A percentile compares a stretch with the other conserved stretches of the same genome.
These are phyloP conservation scores for Zizania latifolia DNA, from an alignment of 176 grass and related monocot genomes.

Conservation along the genomic window DNA sequence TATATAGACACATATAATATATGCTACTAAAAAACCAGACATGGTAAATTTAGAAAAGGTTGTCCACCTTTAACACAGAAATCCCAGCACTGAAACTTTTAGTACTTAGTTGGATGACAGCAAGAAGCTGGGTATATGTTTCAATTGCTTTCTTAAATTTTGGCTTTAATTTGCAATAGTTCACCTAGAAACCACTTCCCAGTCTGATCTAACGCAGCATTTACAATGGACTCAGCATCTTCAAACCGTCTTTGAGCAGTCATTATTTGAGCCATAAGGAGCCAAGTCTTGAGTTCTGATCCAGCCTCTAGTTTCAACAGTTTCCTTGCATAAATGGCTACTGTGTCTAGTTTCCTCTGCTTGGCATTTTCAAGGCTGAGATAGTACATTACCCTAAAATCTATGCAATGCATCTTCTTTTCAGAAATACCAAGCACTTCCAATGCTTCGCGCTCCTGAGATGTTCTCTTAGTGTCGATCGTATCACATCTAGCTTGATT, in stretches of 20 bases:
- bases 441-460: conserved; percentile 61
- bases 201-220: conserved; percentile 70
- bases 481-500: conserved; percentile 46
- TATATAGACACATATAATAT: background rate
- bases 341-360: conserved; percentile 75
- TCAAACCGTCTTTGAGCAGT: conserved; percentile 68
- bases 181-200: conserved; percentile 66
- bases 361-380: conserved; percentile 76
- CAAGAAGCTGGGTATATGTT: conserved; percentile 77
- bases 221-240: conserved; percentile 59
- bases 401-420: conserved; percentile 45
- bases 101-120: conserved; percentile 51
- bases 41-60: background rate
- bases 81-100: conserved; percentile 57
- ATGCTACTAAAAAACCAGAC: background rate
- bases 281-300: conserved; percentile 71
- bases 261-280: conserved; percentile 74
- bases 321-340: conserved; percentile 56
- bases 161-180: conserved; percentile 68
- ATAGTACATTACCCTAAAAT: conserved; percentile 54
- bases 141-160: conserved; percentile 64
- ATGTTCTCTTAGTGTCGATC: conserved; percentile 49
- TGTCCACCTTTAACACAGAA: conserved; percentile 50
- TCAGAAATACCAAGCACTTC: conserved; percentile 51
- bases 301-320: conserved; percentile 69